These are phyloP conservation scores for Gloeopeniophorella convolvens DNA, from an alignment of 768 basidiomycete species.

Conservation along the genomic window DNA sequence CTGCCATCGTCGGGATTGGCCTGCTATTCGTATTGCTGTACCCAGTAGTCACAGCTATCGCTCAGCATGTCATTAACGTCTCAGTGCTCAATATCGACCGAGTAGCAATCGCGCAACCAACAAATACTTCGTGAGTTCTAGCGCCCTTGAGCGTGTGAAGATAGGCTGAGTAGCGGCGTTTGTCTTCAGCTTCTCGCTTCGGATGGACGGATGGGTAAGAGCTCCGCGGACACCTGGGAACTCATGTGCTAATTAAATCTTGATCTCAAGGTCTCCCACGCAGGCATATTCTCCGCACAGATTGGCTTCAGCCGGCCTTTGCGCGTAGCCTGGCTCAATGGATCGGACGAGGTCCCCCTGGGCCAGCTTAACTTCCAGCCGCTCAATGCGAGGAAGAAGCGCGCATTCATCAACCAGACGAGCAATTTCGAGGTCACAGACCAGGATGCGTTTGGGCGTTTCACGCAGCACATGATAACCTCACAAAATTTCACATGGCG, in stretches of 20 bases:
- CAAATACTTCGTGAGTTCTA: conserved; percentile 48
- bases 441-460: conserved; percentile 51
- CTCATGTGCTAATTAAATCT: not conserved
- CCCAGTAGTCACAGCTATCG: conserved; percentile 61
- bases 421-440: conserved; percentile 52
- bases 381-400: conserved; percentile 46
- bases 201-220: conserved; percentile 46
- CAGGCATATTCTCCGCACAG: conserved; percentile 56
- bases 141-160: not conserved
- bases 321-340: conserved; percentile 51
- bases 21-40: conserved; percentile 62
- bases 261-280: conserved; percentile 48
- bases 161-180: not conserved
- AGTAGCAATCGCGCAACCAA: conserved; percentile 45
- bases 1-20: conserved; percentile 48
- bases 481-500: conserved; percentile 63
- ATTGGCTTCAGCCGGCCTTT: conserved; percentile 56
- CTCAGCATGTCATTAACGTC: conserved; percentile 56
- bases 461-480: conserved; percentile 59
- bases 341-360: conserved; percentile 40
- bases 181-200: conserved; percentile 41
- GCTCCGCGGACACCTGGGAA: not conserved
- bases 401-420: conserved; percentile 56
- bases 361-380: conserved; percentile 46
- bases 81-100: conserved; percentile 46